Conservation (phyloP, 1,284 basidiomycete genomes). For the Gymnopus androsaceus region DNA sequence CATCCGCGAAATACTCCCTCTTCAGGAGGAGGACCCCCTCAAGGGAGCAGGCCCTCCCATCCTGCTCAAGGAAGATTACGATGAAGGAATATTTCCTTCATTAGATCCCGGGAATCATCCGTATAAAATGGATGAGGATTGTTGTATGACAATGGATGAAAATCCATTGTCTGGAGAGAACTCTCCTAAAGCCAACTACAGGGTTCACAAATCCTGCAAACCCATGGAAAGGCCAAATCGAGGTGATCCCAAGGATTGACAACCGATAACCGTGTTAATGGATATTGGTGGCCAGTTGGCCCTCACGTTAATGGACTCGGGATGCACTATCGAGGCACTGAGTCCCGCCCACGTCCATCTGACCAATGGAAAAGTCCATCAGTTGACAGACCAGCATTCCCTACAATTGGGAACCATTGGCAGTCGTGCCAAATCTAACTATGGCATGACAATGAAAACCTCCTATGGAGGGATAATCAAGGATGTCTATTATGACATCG, state of each 20-base stretch:
- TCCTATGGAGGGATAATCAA: slow-evolving; percentile 23
- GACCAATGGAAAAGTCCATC: slow-evolving; percentile 6
- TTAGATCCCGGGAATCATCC: too few relatives aligned
- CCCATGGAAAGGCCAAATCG: not conserved
- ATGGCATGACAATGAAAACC: slow-evolving; percentile 2
- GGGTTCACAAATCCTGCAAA: not conserved
- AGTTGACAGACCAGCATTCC: slow-evolving; percentile 15
- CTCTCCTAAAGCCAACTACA: not conserved
- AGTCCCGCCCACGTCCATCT: slow-evolving; percentile 15
- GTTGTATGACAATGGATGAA: too few relatives aligned
- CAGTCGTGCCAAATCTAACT: slow-evolving; percentile 18
- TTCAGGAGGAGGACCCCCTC: too few relatives aligned
- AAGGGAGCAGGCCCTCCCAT: too few relatives aligned
- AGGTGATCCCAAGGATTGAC: not conserved
- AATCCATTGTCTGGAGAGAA: too few relatives aligned
- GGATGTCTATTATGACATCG: too few relatives aligned
- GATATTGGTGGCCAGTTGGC: slow-evolving; percentile 12
- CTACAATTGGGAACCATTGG: slow-evolving; percentile 20
- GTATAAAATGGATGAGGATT: not conserved
- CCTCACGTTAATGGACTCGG: slow-evolving; percentile 18
- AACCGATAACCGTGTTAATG: slow-evolving; percentile 10
- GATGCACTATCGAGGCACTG: slow-evolving; percentile 18
- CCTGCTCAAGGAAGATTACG: too few relatives aligned
- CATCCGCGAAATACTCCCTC: too few relatives aligned
- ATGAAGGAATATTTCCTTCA: too few relatives aligned